phyloP scores from a whole-genome alignment of 2,329 filamentous ascomycete species.

The Sarocladiaceae sp. region DNA sequence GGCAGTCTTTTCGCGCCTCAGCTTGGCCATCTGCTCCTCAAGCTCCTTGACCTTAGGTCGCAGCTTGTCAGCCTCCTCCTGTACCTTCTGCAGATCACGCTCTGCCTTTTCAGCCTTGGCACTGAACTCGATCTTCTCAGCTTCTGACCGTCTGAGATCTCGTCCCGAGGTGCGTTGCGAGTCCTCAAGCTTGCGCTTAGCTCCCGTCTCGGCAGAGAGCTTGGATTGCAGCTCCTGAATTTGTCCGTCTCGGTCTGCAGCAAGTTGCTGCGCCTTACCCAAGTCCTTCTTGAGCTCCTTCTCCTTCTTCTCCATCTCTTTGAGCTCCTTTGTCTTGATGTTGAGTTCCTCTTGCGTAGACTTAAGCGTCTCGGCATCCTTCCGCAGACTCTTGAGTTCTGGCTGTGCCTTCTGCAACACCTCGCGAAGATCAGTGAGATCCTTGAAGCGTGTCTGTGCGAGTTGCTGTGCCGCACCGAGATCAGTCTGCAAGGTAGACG shows the following conservation, averaged over 20 bases:
- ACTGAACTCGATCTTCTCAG: conserved; percentile 72
- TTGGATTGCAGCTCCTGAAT: conserved; percentile 75
- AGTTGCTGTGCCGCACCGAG: conserved; percentile 82
- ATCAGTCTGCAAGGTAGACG: conserved; percentile 71
- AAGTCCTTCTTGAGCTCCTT: conserved; percentile 77
- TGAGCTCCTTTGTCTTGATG: conserved; percentile 55
- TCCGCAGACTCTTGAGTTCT: conserved; percentile 73
- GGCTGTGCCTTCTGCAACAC: conserved; percentile 81
- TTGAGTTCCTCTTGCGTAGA: conserved; percentile 70
- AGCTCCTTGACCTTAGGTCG: conserved; percentile 60
- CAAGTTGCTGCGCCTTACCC: conserved; percentile 62
- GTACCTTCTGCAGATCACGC: conserved; percentile 65
- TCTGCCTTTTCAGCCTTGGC: conserved; percentile 68
- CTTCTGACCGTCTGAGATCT: conserved; percentile 73
- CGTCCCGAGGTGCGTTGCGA: conserved; percentile 68
- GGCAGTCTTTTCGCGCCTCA: conserved; percentile 63
- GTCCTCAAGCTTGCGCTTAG: conserved; percentile 72
- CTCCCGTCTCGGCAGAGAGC: conserved; percentile 68
- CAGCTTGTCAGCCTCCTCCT: conserved; percentile 68
- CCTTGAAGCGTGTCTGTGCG: conserved; percentile 82
- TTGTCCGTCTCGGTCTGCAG: conserved; percentile 72
- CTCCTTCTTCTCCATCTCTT: conserved; percentile 74
- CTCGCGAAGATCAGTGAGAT: conserved; percentile 75
- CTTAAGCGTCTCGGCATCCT: conserved; percentile 73
- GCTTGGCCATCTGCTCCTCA: conserved; percentile 67